A percentile compares a stretch with the other conserved stretches of the same genome.
Evolutionary conservation across 2,329 filamentous ascomycete genomes (phyloP).

Genomic region (Graphilbum fragrans): DNA sequence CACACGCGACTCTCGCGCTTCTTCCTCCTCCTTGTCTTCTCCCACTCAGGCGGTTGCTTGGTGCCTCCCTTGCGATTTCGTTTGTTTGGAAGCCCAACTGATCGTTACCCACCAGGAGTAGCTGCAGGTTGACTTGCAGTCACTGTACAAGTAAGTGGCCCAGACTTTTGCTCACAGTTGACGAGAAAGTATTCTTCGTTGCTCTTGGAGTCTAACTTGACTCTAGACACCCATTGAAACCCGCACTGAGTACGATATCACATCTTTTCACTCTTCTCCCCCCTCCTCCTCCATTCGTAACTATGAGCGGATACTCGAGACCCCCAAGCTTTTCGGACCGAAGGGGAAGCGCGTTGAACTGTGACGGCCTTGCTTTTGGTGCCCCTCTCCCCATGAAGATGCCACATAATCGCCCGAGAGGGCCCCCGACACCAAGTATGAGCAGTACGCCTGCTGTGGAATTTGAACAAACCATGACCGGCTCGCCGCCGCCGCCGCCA

Average conservation of each 20-base stretch:
- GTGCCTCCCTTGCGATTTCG: too few relatives aligned
- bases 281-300: too few relatives aligned
- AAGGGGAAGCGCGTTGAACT: constrained; percentile 41
- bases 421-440: constrained; percentile 56
- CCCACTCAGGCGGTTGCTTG: background rate
- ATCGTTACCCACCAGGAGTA: too few relatives aligned
- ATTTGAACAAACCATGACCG: constrained; percentile 48
- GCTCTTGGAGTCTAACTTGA: too few relatives aligned
- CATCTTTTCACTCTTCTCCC: background rate
- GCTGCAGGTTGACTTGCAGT: too few relatives aligned
- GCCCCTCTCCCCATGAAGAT: constrained; percentile 35
- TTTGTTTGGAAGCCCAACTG: too few relatives aligned
- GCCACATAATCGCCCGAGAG: constrained; percentile 34
- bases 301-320: constrained; percentile 32
- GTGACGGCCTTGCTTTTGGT: constrained; percentile 41
- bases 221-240: too few relatives aligned
- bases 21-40: background rate
- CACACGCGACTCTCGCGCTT: too few relatives aligned
- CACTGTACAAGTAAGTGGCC: too few relatives aligned
- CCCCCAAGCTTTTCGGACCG: constrained; percentile 50
- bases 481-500: constrained; percentile 51
- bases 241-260: too few relatives aligned
- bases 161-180: too few relatives aligned
- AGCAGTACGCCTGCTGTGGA: constrained; percentile 46
- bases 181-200: too few relatives aligned